phyloP scores from a whole-genome alignment of 75 land plant species.

The Pinus albicaulis region DNA sequence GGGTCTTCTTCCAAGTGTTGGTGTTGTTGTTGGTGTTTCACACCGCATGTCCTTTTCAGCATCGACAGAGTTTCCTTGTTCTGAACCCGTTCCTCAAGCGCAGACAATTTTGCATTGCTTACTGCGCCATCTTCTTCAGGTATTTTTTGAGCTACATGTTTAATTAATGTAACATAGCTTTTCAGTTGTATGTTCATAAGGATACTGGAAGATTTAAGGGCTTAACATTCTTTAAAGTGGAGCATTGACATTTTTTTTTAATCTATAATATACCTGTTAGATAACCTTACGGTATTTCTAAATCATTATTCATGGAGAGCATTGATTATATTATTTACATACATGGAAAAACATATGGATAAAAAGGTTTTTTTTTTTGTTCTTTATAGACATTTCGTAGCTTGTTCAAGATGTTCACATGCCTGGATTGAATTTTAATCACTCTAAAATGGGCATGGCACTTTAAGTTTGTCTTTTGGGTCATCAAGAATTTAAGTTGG shows the following conservation, averaged over 20 bases:
- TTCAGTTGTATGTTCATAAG: not conserved
- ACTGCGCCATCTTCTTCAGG: slow-evolving; percentile 97
- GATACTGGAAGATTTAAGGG: not conserved
- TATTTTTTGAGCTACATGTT: slow-evolving; percentile 10
- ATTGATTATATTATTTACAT: not conserved
- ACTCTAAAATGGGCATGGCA: not conserved
- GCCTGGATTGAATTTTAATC: not conserved
- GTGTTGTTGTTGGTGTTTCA: slow-evolving; percentile 93
- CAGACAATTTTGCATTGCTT: slow-evolving; percentile 98
- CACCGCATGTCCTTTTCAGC: slow-evolving; percentile 95
- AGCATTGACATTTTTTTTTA: too few relatives aligned
- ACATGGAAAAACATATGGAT: not conserved
- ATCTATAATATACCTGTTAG: not conserved
- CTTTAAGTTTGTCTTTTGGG: not conserved
- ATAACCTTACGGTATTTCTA: not conserved
- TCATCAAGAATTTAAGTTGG: not conserved
- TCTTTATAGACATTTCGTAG: not conserved
- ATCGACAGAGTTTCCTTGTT: slow-evolving; percentile 91
- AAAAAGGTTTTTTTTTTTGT: not conserved
- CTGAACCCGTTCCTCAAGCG: slow-evolving; percentile 98
- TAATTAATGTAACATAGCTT: not conserved
- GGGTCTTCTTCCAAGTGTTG: slow-evolving; percentile 94
- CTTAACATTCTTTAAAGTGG: too few relatives aligned
- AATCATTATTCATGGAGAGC: not conserved
- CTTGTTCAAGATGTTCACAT: not conserved